These are phyloP conservation scores for Cucumis hystrix DNA, from an alignment of 306 rosid genomes.

Conservation along the genomic window DNA sequence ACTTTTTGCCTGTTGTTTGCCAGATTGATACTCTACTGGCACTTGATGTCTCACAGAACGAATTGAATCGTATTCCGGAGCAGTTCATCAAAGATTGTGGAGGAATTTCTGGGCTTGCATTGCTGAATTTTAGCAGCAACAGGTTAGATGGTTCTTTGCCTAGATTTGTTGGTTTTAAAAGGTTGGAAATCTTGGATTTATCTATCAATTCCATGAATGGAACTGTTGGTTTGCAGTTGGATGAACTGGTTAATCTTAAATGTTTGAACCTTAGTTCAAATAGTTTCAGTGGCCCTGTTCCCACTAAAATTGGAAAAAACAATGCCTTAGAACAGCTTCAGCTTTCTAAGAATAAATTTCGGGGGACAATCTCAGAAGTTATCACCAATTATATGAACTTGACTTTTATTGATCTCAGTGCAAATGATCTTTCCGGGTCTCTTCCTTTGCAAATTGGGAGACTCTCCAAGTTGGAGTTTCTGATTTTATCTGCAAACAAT, in stretches of 20 bases:
- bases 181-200: slow-evolving; percentile 49
- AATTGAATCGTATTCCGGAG: slow-evolving; percentile 24
- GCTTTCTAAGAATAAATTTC: slow-evolving; percentile 27
- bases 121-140: slow-evolving; percentile 44
- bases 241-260: slow-evolving; percentile 34
- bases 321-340: slow-evolving; percentile 38
- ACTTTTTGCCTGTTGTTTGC: slow-evolving; percentile 37
- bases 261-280: slow-evolving; percentile 37
- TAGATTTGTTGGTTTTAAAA: slow-evolving; percentile 35
- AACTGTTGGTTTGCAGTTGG: slow-evolving; percentile 19
- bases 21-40: slow-evolving; percentile 37
- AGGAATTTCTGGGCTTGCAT: slow-evolving; percentile 20
- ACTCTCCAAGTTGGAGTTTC: slow-evolving; percentile 39
- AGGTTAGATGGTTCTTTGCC: slow-evolving; percentile 31
- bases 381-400: slow-evolving; percentile 25
- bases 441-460: slow-evolving; percentile 31
- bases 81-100: slow-evolving; percentile 44
- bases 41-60: slow-evolving; percentile 47
- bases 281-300: slow-evolving; percentile 15
- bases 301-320: slow-evolving; percentile 36
- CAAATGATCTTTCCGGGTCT: slow-evolving; percentile 13
- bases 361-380: slow-evolving; percentile 31
- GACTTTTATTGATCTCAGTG: slow-evolving; percentile 35
- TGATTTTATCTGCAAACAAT: slow-evolving; percentile 43
- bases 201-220: slow-evolving; percentile 25